Evolutionary conservation across 768 basidiomycete species (phyloP).

Genomic region (Pleurotus ostreatus): DNA sequence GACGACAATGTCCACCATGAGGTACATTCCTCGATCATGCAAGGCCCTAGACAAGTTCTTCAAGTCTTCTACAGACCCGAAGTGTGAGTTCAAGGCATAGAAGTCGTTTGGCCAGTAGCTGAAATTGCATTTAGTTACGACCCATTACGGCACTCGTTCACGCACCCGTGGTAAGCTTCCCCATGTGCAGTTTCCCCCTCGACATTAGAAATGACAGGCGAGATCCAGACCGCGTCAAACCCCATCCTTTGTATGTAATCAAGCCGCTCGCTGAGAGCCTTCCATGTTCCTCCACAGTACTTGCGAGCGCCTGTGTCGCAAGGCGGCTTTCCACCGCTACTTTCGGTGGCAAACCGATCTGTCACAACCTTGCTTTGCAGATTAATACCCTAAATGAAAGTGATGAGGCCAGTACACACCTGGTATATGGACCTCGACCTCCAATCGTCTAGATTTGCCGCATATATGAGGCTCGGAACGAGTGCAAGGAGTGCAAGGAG

Average conservation of each 20-base stretch:
- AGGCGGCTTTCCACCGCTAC: conserved; percentile 35
- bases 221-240: conserved; percentile 78
- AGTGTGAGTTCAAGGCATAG: conserved; percentile 60
- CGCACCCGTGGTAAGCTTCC: conserved; percentile 72
- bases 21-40: conserved; percentile 55
- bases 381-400: neutral
- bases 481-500: neutral
- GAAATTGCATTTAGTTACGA: neutral
- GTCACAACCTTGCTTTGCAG: conserved; percentile 42
- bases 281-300: conserved; percentile 74
- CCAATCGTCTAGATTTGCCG: conserved; percentile 15
- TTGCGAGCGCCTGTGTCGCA: conserved; percentile 54
- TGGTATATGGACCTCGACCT: conserved; percentile 22
- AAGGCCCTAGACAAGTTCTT: conserved; percentile 61
- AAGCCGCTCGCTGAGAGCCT: conserved; percentile 55
- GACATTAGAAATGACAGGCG: conserved; percentile 64
- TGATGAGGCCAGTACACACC: conserved; percentile 7
- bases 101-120: conserved; percentile 50
- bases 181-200: conserved; percentile 58
- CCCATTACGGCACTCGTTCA: conserved; percentile 11
- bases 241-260: conserved; percentile 75
- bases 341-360: conserved; percentile 63
- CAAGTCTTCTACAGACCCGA: conserved; percentile 72
- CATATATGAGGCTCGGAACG: neutral
- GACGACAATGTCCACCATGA: conserved; percentile 76